A percentile compares a stretch with the other conserved stretches of the same genome.
Conservation (phyloP, 495 filamentous ascomycete genomes). For the Jackrogersella minutella region DNA sequence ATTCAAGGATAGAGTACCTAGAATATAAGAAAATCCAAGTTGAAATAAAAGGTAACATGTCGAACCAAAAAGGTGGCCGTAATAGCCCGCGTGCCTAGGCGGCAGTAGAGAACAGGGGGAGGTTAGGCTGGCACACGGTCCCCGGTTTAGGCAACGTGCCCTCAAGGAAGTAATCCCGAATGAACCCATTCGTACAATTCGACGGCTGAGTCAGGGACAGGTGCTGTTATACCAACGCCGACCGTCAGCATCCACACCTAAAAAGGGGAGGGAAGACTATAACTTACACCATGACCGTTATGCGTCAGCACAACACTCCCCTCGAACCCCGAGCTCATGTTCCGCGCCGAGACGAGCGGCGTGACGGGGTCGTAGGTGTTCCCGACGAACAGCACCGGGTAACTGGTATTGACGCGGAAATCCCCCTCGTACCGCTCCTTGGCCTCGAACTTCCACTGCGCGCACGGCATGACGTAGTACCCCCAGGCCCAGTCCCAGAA, state of each 20-base stretch:
- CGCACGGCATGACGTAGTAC: slow-evolving; percentile 43
- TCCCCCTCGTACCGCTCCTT: slow-evolving; percentile 54
- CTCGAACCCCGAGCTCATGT: slow-evolving; percentile 59
- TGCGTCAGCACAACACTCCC: slow-evolving; percentile 62
- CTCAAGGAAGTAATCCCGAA: slow-evolving; percentile 27
- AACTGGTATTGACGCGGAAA: slow-evolving; percentile 52
- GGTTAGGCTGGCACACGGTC: slow-evolving; percentile 30
- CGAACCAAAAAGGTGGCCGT: too few species aligned
- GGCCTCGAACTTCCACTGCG: slow-evolving; percentile 53
- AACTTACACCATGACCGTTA: slow-evolving; percentile 64
- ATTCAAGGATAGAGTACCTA: too few species aligned
- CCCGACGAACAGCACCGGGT: slow-evolving; percentile 55
- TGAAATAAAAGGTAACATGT: too few species aligned
- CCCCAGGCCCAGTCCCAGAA: slow-evolving; percentile 36
- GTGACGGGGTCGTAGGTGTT: slow-evolving; percentile 56
- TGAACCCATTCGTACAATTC: slow-evolving; percentile 26
- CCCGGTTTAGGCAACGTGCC: slow-evolving; percentile 11
- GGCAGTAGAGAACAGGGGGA: slow-evolving; percentile 5
- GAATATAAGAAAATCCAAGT: too few species aligned
- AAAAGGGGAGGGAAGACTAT: slow-evolving; percentile 15
- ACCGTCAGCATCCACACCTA: neutral
- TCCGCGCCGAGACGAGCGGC: slow-evolving; percentile 56
- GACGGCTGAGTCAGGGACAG: slow-evolving; percentile 15
- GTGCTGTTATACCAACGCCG: slow-evolving; percentile 26
- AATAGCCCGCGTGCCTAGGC: neutral